Evolutionary conservation across 2,329 filamentous ascomycete genomes (phyloP).

Genomic region (Cordyceps cicadae): DNA sequence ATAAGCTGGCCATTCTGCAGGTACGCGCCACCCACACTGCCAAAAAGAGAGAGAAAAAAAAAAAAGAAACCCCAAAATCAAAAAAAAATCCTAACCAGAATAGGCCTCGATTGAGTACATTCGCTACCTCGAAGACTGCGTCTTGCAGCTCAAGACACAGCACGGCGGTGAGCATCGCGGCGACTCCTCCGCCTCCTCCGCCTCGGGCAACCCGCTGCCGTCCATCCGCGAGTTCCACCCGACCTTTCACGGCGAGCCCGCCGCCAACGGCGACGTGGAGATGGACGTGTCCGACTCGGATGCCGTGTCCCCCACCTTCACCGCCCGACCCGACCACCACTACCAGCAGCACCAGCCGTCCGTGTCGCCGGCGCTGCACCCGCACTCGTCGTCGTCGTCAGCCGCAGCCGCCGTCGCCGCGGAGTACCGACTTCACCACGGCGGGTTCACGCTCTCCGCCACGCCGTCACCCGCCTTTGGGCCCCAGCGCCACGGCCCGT

Average conservation of each 20-base stretch:
- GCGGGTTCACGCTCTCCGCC: conserved; percentile 40
- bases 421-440: conserved; percentile 36
- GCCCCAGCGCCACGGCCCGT: conserved; percentile 32
- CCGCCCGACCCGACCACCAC: conserved; percentile 26
- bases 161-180: conserved; percentile 28
- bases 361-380: conserved; percentile 42
- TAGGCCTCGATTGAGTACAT: conserved; percentile 96
- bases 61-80: neutral
- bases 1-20: conserved; percentile 92
- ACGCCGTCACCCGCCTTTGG: conserved; percentile 51
- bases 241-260: conserved; percentile 32
- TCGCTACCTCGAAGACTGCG: conserved; percentile 84
- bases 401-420: no score
- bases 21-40: conserved; percentile 34
- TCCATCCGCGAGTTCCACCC: conserved; percentile 32
- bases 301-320: conserved; percentile 39
- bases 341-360: conserved; percentile 21
- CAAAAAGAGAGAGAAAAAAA: neutral
- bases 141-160: conserved; percentile 65
- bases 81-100: neutral
- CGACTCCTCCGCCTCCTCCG: conserved; percentile 21
- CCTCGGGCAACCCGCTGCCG: conserved; percentile 24
- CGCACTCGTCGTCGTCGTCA: conserved; percentile 40
- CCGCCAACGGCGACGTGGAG: conserved; percentile 32
- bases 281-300: conserved; percentile 58